These are phyloP conservation scores for Pseudogymnoascus sp. DNA, from an alignment of 2,329 filamentous ascomycete species.

Conservation along the genomic window DNA sequence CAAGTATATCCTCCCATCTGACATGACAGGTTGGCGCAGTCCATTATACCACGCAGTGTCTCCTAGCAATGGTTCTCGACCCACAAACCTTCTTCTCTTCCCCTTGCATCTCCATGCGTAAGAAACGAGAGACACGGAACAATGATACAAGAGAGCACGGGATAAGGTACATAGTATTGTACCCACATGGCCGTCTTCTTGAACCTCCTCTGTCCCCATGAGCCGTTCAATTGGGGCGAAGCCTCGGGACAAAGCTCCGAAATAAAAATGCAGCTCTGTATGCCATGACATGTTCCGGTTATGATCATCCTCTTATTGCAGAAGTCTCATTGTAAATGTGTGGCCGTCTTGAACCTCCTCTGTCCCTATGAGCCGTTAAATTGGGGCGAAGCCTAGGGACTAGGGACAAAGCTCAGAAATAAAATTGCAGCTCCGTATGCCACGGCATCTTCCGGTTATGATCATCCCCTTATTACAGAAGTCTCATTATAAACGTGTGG, in stretches of 20 bases:
- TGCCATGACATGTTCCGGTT: neutral
- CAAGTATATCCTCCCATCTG: neutral
- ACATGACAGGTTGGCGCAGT: neutral
- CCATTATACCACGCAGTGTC: neutral
- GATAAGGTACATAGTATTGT: no score
- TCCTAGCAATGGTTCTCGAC: neutral
- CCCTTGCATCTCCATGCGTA: neutral
- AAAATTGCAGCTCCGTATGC: neutral
- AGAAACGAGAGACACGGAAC: neutral
- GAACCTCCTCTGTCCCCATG: no score
- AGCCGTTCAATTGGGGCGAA: neutral
- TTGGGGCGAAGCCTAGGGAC: neutral
- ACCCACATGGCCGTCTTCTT: no score
- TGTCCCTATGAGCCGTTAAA: no score
- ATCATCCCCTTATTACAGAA: neutral
- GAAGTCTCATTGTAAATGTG: neutral
- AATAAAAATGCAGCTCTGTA: neutral
- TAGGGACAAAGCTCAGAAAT: neutral
- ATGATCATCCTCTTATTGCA: neutral
- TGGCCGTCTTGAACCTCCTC: neutral
- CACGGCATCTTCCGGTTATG: neutral
- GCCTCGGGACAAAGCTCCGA: neutral
- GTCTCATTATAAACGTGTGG: neutral
- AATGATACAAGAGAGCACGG: no score
- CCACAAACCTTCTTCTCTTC: neutral